Conservation (phyloP, 768 basidiomycete species). For the Baorangia bicolor region DNA sequence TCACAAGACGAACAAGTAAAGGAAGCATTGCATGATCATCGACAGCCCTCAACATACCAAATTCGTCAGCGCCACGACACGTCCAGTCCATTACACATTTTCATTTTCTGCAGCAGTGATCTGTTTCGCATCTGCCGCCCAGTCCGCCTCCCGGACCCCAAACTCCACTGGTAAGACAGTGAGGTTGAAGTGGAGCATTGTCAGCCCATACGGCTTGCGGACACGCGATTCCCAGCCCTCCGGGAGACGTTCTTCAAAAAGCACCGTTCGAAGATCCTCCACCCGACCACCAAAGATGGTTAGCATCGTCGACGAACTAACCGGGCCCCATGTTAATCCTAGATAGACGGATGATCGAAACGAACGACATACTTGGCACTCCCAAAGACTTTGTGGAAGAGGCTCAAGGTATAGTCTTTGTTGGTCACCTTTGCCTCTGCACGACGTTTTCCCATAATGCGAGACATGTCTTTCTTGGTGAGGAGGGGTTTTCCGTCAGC, state of each 20-base stretch:
- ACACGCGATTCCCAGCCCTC: constrained; percentile 69
- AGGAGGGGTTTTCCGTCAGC: constrained; percentile 45
- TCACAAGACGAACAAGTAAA: background rate
- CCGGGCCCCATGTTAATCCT: background rate
- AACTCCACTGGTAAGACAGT: constrained; percentile 27
- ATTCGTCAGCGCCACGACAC: background rate
- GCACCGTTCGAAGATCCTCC: constrained; percentile 49
- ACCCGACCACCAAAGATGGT: constrained; percentile 67
- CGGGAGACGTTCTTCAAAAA: constrained; percentile 69
- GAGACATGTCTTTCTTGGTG: constrained; percentile 59
- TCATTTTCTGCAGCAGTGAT: background rate
- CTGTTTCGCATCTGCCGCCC: constrained; percentile 9
- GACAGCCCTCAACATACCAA: background rate
- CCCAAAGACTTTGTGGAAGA: constrained; percentile 63
- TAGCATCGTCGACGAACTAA: constrained; percentile 64
- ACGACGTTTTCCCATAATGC: constrained; percentile 58
- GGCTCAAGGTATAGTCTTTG: constrained; percentile 51
- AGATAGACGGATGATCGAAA: background rate
- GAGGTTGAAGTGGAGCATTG: constrained; percentile 54
- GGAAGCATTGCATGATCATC: background rate
- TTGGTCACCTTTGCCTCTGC: constrained; percentile 55
- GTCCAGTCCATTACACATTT: background rate
- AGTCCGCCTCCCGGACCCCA: constrained; percentile 21
- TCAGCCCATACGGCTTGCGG: constrained; percentile 55
- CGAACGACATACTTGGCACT: constrained; percentile 57